Conservation (phyloP, 257 asterid genomes). For the Solanum commersonii region DNA sequence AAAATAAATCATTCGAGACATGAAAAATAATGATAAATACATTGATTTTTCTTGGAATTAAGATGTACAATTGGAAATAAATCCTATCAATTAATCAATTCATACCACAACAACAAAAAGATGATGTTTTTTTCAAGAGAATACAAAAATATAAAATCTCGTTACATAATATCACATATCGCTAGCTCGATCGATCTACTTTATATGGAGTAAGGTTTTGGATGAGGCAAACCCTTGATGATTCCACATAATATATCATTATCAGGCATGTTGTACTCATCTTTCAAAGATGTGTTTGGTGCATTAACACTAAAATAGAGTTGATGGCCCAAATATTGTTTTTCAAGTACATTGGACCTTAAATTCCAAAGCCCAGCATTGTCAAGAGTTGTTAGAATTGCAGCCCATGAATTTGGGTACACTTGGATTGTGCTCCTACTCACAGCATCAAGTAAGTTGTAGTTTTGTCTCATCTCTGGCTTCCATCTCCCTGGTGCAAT, state of each 20-base stretch:
- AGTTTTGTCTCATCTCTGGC: not conserved
- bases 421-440: not conserved
- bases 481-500: not conserved
- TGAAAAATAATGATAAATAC: not conserved
- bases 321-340: not conserved
- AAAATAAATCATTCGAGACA: not conserved
- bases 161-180: too few species aligned
- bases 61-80: not conserved
- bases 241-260: not conserved
- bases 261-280: conserved; percentile 1
- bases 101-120: not conserved
- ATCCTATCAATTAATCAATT: not conserved
- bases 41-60: not conserved
- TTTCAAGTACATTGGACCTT: not conserved
- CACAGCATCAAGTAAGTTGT: conserved; percentile 1
- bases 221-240: not conserved
- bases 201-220: not conserved
- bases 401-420: not conserved
- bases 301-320: not conserved
- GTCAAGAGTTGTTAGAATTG: not conserved
- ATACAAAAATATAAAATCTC: not conserved
- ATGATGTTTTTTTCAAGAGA: not conserved
- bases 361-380: conserved; percentile 2
- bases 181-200: not conserved
- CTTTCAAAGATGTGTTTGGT: not conserved